Percentiles rank a stretch among this genome's conserved stretches.
Evolutionary conservation across 805 yeast species (phyloP).

Genomic region (Schwanniomyces sp.): DNA sequence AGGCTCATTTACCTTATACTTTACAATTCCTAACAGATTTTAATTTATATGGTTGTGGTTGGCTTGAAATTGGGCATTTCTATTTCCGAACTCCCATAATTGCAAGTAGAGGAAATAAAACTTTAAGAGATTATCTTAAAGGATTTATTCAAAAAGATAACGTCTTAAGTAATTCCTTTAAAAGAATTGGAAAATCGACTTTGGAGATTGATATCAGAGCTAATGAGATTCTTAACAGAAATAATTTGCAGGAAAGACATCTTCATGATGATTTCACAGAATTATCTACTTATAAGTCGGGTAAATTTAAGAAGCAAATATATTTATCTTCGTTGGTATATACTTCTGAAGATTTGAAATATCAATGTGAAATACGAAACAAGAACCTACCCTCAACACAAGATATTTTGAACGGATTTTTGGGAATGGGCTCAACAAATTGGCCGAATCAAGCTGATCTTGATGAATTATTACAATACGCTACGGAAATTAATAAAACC

Average conservation of each 20-base stretch:
- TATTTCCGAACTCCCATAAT: conserved; percentile 60
- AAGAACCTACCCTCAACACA: conserved; percentile 9
- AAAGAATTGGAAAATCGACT: conserved; percentile 60
- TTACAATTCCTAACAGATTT: conserved; percentile 81
- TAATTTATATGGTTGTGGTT: conserved; percentile 81
- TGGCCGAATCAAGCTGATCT: conserved; percentile 34
- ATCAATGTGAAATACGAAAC: conserved; percentile 46
- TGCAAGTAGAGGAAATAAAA: conserved; percentile 2
- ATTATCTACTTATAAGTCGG: conserved; percentile 13
- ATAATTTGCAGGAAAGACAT: conserved; percentile 40
- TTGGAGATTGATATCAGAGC: conserved; percentile 74
- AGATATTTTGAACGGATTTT: conserved; percentile 6
- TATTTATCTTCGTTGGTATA: conserved; percentile 49
- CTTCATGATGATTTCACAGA: conserved; percentile 54
- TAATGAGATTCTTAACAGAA: conserved; percentile 58
- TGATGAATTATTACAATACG: conserved; percentile 29
- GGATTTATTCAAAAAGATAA: conserved; percentile 21
- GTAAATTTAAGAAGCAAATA: conserved; percentile 11
- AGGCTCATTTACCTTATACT: conserved; percentile 75
- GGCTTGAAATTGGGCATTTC: conserved; percentile 53
- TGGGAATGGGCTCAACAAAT: conserved; percentile 21
- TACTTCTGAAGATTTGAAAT: conserved; percentile 58
- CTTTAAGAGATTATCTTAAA: conserved; percentile 16
- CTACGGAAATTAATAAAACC: conserved; percentile 19
- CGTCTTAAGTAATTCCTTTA: conserved; percentile 25